Conservation (phyloP, 225 moss, liverwort and hornwort genomes). For the Asterella californica region DNA sequence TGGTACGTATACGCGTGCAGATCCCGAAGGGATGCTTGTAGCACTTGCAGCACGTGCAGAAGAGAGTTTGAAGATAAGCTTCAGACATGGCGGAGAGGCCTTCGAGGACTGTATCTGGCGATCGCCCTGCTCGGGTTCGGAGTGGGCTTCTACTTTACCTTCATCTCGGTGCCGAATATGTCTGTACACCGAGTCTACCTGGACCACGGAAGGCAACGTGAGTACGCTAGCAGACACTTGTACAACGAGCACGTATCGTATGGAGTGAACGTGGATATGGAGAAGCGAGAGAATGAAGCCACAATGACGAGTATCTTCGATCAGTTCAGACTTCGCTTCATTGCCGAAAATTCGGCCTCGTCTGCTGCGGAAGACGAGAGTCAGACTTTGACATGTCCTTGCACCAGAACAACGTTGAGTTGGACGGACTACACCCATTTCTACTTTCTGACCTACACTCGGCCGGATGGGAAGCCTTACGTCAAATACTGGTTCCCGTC, state of each 20-base stretch:
- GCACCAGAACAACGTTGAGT: constrained; percentile 26
- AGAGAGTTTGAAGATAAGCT: constrained; percentile 10
- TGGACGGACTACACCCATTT: constrained; percentile 33
- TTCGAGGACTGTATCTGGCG: neutral
- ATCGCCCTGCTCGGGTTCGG: neutral
- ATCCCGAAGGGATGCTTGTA: neutral
- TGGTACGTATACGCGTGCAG: neutral
- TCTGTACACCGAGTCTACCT: constrained; percentile 27
- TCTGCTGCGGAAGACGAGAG: neutral
- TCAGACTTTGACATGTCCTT: constrained; percentile 24
- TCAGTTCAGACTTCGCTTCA: constrained; percentile 8
- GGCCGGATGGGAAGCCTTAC: constrained; percentile 6
- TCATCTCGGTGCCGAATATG: constrained; percentile 17
- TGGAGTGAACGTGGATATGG: constrained; percentile 27
- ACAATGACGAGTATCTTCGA: neutral
- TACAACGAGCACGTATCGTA: constrained; percentile 16
- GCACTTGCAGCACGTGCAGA: neutral
- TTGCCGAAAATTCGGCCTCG: neutral
- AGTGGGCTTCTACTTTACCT: constrained; percentile 16
- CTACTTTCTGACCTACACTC: constrained; percentile 22
- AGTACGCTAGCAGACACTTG: constrained; percentile 15
- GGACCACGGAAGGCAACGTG: neutral
- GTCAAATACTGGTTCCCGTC: neutral
- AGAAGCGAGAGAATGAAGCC: constrained; percentile 16
- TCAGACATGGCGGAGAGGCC: neutral